phyloP scores from a whole-genome alignment of 192 early-diverging fungal species.

The Linnemannia elongata region DNA sequence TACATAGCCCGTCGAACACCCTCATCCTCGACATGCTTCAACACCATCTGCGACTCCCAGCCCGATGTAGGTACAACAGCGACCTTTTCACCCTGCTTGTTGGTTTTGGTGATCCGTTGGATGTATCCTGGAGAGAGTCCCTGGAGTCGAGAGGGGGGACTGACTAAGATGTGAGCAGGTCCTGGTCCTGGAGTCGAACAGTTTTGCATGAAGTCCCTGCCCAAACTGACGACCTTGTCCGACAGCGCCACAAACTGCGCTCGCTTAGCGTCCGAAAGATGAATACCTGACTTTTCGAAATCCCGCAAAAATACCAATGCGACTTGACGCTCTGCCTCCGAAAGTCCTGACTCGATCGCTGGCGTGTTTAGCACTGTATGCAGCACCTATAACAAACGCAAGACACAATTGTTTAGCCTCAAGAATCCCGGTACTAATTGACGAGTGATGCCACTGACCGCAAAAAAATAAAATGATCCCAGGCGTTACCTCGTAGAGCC shows the following conservation, averaged over 20 bases:
- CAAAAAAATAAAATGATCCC: constrained; percentile 9
- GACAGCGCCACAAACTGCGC: constrained; percentile 85
- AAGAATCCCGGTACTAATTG: background rate
- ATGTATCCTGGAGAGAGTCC: constrained; percentile 57
- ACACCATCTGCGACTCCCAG: constrained; percentile 70
- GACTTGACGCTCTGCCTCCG: constrained; percentile 78
- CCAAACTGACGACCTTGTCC: constrained; percentile 82
- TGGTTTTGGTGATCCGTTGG: constrained; percentile 39
- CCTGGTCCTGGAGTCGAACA: constrained; percentile 45
- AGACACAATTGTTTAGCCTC: background rate
- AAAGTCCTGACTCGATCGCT: constrained; percentile 66
- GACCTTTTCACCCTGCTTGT: constrained; percentile 45
- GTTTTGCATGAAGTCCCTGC: constrained; percentile 78
- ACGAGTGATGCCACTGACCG: background rate
- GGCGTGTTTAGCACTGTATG: constrained; percentile 73
- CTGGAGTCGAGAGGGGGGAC: constrained; percentile 49
- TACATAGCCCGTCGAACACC: constrained; percentile 80
- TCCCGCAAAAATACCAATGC: constrained; percentile 89
- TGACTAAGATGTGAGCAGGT: constrained; percentile 56
- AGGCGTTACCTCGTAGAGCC: constrained; percentile 77
- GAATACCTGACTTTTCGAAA: constrained; percentile 97
- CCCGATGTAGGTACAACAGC: constrained; percentile 74
- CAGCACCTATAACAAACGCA: constrained; percentile 67
- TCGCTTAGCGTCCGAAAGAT: constrained; percentile 77
- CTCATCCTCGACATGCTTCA: constrained; percentile 74